Evolutionary conservation across 1,284 basidiomycete species (phyloP), one percentile per base, ranked within the genome.

Genomic region (Ustilago hordei): DNA sequence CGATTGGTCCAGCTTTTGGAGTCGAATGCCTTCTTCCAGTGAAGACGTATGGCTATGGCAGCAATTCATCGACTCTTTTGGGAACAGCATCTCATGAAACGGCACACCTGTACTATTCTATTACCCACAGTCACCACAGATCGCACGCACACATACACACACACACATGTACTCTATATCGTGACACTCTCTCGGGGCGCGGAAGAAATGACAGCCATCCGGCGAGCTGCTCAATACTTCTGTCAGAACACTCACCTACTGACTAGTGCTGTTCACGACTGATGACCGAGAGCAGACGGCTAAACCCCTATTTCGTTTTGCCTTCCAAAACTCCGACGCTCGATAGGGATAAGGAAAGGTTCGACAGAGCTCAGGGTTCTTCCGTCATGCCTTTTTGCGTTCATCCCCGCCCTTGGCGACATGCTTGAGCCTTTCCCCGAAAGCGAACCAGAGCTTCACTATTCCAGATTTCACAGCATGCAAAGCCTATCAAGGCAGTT

Each of bases 11-110:
- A 41, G 47, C 28, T 64, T 64, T 45, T 64, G 62, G 62, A 64
- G 34, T 48, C 55, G 58, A 48, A 64, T 64, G 62, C 62, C 62
- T 31, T 53, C 50, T 2, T 57, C 62, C 4, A 57, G 55, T 38
- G 62, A 64, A 35, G 62, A 64, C 32, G 62, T 53, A 11, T 57
- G 56, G 55, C 19, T 58, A 1, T 64, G 62, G 62, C 62, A 64
- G 47, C 35, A 52, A 9, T 64, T 64, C 55, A 64, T 64, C 9
- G 50, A 58, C 19, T 39, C 55, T 3, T 53, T 58, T 19, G 55
- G 19, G 19, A 56, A n/a, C 36, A 38, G 13, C 12, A 15, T 55
- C 7, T n/a, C 35, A 6, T 55, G 23, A 45, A 45, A 11, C 35
- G 17, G 52, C 31, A 17, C 50, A 53, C 17, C 13, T 17, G 34